phyloP scores from a whole-genome alignment of 2,329 filamentous ascomycete genomes.

The Hymenoscyphus infarciens region DNA sequence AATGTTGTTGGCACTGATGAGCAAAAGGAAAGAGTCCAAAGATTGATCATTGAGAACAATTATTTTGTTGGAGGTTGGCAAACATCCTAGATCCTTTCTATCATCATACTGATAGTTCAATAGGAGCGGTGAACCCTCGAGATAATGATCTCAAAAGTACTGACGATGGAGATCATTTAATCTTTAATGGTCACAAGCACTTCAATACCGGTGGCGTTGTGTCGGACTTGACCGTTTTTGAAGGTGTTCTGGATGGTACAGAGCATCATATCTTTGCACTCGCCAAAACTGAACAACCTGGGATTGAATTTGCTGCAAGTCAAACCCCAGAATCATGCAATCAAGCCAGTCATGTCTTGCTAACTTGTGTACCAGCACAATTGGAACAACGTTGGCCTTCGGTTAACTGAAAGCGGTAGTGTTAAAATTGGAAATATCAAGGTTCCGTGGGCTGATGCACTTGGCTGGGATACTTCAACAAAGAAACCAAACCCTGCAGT shows the following conservation, averaged over 20 bases:
- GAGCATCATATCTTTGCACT: constrained; percentile 61
- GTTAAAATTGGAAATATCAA: constrained; percentile 57
- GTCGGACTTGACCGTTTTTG: constrained; percentile 62
- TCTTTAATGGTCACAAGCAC: constrained; percentile 61
- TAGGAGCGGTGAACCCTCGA: constrained; percentile 59
- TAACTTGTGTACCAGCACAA: constrained; percentile 42
- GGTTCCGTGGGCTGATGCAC: constrained; percentile 56
- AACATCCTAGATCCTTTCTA: neutral
- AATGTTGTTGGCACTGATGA: constrained; percentile 57
- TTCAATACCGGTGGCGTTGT: constrained; percentile 67
- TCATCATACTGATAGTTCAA: neutral
- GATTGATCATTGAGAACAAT: constrained; percentile 59
- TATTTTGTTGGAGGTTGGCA: constrained; percentile 56
- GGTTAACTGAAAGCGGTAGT: constrained; percentile 60
- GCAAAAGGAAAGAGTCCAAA: constrained; percentile 54
- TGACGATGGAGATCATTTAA: constrained; percentile 48
- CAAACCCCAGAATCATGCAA: neutral
- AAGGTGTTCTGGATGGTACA: constrained; percentile 57
- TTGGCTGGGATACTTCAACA: constrained; percentile 53
- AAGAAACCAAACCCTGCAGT: constrained; percentile 50
- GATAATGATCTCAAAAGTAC: constrained; percentile 59
- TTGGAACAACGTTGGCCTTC: constrained; percentile 63
- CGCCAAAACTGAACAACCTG: constrained; percentile 54
- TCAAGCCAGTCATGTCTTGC: neutral
- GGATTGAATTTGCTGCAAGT: constrained; percentile 48